These are phyloP conservation scores for Heliosperma pusillum DNA, from an alignment of 148 eudicot genomes.

Conservation along the genomic window DNA sequence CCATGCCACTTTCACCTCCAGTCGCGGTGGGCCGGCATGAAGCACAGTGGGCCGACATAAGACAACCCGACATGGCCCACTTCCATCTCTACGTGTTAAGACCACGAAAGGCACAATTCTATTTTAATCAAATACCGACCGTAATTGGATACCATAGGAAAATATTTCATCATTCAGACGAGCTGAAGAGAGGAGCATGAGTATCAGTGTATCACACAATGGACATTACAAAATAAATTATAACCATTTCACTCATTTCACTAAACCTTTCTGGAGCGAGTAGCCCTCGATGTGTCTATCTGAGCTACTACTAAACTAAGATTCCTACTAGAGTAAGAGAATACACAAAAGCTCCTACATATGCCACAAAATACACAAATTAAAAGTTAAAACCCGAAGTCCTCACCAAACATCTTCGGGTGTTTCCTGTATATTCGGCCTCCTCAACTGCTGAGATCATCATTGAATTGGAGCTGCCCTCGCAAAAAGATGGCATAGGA, in stretches of 20 bases:
- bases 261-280: not conserved
- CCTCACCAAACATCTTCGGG: not conserved
- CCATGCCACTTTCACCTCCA: too few species aligned
- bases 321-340: not conserved
- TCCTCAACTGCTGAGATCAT: not conserved
- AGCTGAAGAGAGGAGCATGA: not conserved
- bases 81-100: too few species aligned
- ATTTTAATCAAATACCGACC: too few species aligned
- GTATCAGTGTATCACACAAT: not conserved
- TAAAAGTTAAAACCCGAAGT: not conserved
- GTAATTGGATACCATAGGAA: too few species aligned
- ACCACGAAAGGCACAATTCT: too few species aligned
- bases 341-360: slow-evolving; percentile 24
- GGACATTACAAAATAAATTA: slow-evolving; percentile 3
- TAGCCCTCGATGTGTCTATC: not conserved
- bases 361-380: slow-evolving; percentile 23
- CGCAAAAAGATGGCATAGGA: not conserved
- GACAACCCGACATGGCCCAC: too few species aligned
- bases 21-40: too few species aligned
- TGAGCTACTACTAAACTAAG: slow-evolving; percentile 13
- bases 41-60: too few species aligned
- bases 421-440: not conserved
- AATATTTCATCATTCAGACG: not conserved
- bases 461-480: not conserved
- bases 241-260: not conserved